phyloP scores from a whole-genome alignment of 176 grass and related monocot species.

The Avena eriantha region DNA sequence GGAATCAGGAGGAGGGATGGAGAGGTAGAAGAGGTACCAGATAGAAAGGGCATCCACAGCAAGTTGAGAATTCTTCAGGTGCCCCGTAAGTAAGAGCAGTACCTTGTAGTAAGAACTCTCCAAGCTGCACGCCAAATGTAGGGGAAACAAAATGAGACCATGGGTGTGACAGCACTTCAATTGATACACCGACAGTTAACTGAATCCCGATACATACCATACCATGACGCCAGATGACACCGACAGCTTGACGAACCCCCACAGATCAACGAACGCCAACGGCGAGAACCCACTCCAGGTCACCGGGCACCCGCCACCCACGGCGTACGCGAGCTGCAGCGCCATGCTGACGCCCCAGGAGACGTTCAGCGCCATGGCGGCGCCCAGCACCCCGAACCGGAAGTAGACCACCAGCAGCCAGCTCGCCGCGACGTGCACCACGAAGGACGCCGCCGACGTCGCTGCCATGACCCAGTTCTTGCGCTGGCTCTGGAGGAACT shows the following conservation, averaged over 20 bases:
- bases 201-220: constrained; percentile 39
- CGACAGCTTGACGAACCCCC: constrained; percentile 47
- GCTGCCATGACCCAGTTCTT: constrained; percentile 46
- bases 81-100: constrained; percentile 61
- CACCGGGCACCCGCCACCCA: constrained; percentile 46
- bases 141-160: background rate
- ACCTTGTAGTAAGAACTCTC: constrained; percentile 72
- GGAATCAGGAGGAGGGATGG: background rate
- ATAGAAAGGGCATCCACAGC: constrained; percentile 71
- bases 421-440: constrained; percentile 42
- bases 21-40: constrained; percentile 40
- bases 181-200: too few relatives aligned
- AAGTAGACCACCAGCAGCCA: constrained; percentile 44
- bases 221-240: constrained; percentile 56
- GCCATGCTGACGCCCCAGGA: constrained; percentile 23
- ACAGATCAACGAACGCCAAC: constrained; percentile 40
- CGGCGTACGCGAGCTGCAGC: constrained; percentile 29
- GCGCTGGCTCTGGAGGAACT: constrained; percentile 53
- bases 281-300: constrained; percentile 53
- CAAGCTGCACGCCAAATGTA: constrained; percentile 45
- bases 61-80: constrained; percentile 62
- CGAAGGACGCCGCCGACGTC: background rate
- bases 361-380: constrained; percentile 42
- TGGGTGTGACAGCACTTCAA: background rate
- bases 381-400: constrained; percentile 39